Evolutionary conservation across 2,329 filamentous ascomycete genomes (phyloP).

Genomic region (Sarocladiaceae sp.): DNA sequence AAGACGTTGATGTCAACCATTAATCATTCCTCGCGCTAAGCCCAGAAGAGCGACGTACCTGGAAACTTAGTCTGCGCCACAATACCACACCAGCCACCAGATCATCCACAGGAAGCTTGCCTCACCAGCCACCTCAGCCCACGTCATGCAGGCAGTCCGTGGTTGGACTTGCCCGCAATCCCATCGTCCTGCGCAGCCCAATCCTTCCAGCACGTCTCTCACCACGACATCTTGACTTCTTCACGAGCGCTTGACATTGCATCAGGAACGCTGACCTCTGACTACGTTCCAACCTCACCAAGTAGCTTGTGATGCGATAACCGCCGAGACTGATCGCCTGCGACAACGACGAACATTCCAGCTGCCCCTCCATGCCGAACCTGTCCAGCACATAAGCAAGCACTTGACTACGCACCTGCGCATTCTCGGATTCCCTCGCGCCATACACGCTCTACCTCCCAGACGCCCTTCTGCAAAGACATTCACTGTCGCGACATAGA

Average conservation of each 20-base stretch:
- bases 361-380: conserved; percentile 1
- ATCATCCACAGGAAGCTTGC: background rate
- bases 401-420: too few relatives aligned
- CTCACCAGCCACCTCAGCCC: conserved; percentile 20
- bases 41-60: conserved; percentile 3
- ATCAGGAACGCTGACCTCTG: too few relatives aligned
- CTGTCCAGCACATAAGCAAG: background rate
- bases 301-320: conserved; percentile 5
- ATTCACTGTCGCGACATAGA: background rate
- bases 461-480: too few relatives aligned
- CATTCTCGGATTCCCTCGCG: too few relatives aligned
- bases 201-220: too few relatives aligned
- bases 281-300: too few relatives aligned
- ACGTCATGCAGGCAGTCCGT: conserved; percentile 17
- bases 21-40: background rate
- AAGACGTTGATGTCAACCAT: background rate
- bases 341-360: conserved; percentile 8
- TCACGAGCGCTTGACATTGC: too few relatives aligned
- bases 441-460: too few relatives aligned
- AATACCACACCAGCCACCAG: conserved; percentile 7
- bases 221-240: too few relatives aligned
- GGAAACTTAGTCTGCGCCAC: conserved; percentile 6
- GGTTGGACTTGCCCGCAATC: too few relatives aligned
- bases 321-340: conserved; percentile 5
- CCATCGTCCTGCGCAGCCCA: conserved; percentile 9